phyloP scores from a whole-genome alignment of 208 protist genomes.

The Crithidia brevicula region DNA sequence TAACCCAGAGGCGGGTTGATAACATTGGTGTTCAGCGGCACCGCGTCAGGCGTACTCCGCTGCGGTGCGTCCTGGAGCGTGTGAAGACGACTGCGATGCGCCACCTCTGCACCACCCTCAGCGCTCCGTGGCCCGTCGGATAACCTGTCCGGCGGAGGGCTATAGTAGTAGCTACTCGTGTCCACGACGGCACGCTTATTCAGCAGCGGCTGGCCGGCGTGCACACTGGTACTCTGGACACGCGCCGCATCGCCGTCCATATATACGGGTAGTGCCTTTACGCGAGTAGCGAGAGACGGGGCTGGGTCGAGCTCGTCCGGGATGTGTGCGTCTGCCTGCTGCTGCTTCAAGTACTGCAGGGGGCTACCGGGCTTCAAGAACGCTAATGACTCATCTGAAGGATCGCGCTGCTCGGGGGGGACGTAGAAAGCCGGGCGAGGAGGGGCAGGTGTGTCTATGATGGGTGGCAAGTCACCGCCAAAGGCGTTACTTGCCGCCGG shows the following conservation, averaged over 20 bases:
- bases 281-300: slow-evolving; percentile 40
- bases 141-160: neutral
- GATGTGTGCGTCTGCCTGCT: slow-evolving; percentile 10
- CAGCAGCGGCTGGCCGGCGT: slow-evolving; percentile 67
- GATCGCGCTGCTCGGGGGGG: slow-evolving; percentile 66
- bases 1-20: neutral
- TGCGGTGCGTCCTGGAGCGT: neutral
- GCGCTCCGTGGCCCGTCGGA: neutral
- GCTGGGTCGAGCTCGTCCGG: slow-evolving; percentile 42
- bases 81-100: slow-evolving; percentile 29
- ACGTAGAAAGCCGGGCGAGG: slow-evolving; percentile 77
- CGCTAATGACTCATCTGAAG: slow-evolving; percentile 61
- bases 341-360: slow-evolving; percentile 27
- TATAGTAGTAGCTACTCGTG: slow-evolving; percentile 46
- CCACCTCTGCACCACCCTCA: neutral
- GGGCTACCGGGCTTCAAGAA: slow-evolving; percentile 59
- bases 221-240: slow-evolving; percentile 73
- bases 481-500: neutral
- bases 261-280: slow-evolving; percentile 28
- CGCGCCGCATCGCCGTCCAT: slow-evolving; percentile 58
- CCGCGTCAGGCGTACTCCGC: neutral
- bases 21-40: neutral
- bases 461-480: neutral
- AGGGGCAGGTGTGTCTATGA: slow-evolving; percentile 48
- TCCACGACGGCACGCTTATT: slow-evolving; percentile 32